Evolutionary conservation across 768 basidiomycete genomes (phyloP).

Genomic region (Mycena floridula): DNA sequence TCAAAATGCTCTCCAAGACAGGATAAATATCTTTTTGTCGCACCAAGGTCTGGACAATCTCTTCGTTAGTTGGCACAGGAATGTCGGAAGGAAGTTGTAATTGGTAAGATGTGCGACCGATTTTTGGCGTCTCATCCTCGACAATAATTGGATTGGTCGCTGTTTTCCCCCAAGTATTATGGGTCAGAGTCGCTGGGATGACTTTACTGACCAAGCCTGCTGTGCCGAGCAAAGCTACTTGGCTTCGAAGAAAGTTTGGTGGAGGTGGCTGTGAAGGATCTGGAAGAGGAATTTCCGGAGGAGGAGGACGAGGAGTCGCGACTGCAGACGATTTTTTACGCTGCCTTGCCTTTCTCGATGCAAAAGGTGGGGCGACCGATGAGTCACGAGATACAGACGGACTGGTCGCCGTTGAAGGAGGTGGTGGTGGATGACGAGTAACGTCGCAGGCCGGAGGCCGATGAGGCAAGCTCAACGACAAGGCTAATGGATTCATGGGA

Average conservation of each 20-base stretch:
- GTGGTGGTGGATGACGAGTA: constrained; percentile 11
- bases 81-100: constrained; percentile 34
- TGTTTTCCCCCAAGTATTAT: constrained; percentile 42
- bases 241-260: constrained; percentile 66
- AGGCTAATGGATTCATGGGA: constrained; percentile 74
- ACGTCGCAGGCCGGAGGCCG: constrained; percentile 32
- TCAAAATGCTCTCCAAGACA: constrained; percentile 55
- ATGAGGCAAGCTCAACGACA: constrained; percentile 38
- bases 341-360: constrained; percentile 9
- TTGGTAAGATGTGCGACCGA: constrained; percentile 16
- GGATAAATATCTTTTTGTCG: constrained; percentile 64
- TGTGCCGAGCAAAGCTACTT: constrained; percentile 62
- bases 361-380: background rate
- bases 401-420: background rate
- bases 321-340: constrained; percentile 19
- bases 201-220: constrained; percentile 68
- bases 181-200: constrained; percentile 47
- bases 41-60: constrained; percentile 53
- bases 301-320: constrained; percentile 36
- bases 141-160: constrained; percentile 65
- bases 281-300: constrained; percentile 57
- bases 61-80: constrained; percentile 46
- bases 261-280: constrained; percentile 57
- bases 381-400: background rate
- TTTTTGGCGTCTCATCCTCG: constrained; percentile 40